Evolutionary conservation across 805 yeast species (phyloP).

Genomic region (Suhomyces tanzawaensis): DNA sequence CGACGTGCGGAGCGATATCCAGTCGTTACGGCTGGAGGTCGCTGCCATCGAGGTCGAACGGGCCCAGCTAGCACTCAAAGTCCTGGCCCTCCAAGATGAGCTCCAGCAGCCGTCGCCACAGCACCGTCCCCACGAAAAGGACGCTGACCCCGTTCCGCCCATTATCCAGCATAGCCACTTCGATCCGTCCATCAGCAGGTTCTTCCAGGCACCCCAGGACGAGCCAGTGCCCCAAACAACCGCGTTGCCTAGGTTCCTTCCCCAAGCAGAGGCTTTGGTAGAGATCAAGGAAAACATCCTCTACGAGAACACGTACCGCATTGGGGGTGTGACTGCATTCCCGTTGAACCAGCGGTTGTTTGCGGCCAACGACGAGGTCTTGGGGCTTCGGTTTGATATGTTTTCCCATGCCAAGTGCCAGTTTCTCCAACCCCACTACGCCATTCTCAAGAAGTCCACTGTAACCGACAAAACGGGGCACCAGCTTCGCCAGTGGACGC

Average conservation of each 20-base stretch:
- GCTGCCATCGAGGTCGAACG: conserved; percentile 12
- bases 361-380: conserved; percentile 24
- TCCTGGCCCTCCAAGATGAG: conserved; percentile 7
- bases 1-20: conserved; percentile 19
- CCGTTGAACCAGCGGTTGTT: conserved; percentile 42
- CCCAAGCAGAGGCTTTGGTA: conserved; percentile 5
- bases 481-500: conserved; percentile 21
- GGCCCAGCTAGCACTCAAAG: conserved; percentile 9
- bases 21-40: conserved; percentile 18
- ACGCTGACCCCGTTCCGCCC: conserved; percentile 13
- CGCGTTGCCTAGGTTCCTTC: not conserved
- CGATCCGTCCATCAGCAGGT: conserved; percentile 27
- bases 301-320: conserved; percentile 46
- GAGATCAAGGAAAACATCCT: conserved; percentile 32
- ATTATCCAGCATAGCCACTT: conserved; percentile 27
- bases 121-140: not conserved
- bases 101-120: not conserved
- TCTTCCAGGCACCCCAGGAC: conserved; percentile 12
- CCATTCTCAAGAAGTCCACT: conserved; percentile 31
- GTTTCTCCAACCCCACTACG: conserved; percentile 46
- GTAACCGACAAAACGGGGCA: conserved; percentile 6
- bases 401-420: conserved; percentile 20
- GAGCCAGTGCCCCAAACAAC: not conserved
- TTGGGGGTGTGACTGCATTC: conserved; percentile 52
- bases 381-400: conserved; percentile 54